phyloP scores from a whole-genome alignment of 768 basidiomycete genomes.

The Calocybe indica region DNA sequence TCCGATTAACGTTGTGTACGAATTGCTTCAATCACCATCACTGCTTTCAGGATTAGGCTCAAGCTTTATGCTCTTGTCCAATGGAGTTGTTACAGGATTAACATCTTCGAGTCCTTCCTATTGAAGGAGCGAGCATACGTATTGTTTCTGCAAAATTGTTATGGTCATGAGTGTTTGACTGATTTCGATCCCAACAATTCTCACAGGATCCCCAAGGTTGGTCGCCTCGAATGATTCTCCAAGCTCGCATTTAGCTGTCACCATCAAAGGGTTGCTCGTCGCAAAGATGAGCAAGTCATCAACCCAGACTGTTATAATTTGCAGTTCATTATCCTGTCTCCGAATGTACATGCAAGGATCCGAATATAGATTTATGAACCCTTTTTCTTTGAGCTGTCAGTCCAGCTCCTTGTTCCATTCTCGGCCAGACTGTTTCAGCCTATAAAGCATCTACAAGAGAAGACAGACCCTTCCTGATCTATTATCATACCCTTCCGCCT shows the following conservation, averaged over 20 bases:
- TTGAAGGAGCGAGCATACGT: constrained; percentile 1
- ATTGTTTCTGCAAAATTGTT: constrained; percentile 8
- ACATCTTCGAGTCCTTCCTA: no score
- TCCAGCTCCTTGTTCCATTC: background rate
- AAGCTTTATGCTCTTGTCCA: background rate
- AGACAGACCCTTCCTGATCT: constrained; percentile 3
- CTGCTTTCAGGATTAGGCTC: background rate
- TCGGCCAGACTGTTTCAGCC: constrained; percentile 17
- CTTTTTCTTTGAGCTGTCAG: background rate
- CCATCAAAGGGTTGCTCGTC: constrained; percentile 1
- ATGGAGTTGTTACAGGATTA: no score
- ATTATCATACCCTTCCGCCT: constrained; percentile 14
- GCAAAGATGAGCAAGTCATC: constrained; percentile 6
- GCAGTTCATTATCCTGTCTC: background rate
- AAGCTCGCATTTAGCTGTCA: background rate
- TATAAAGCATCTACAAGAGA: constrained; percentile 3
- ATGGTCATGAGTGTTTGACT: constrained; percentile 13
- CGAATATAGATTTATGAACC: background rate
- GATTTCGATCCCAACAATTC: constrained; percentile 28
- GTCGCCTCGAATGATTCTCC: constrained; percentile 7
- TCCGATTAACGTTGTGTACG: constrained; percentile 17
- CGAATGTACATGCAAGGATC: background rate
- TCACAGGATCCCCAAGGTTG: constrained; percentile 6
- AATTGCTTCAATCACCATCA: background rate
- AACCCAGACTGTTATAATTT: constrained; percentile 6